Base-by-base conservation (phyloP, 1,284 basidiomycete genomes). In the Leccinum subrobustum region DNA sequence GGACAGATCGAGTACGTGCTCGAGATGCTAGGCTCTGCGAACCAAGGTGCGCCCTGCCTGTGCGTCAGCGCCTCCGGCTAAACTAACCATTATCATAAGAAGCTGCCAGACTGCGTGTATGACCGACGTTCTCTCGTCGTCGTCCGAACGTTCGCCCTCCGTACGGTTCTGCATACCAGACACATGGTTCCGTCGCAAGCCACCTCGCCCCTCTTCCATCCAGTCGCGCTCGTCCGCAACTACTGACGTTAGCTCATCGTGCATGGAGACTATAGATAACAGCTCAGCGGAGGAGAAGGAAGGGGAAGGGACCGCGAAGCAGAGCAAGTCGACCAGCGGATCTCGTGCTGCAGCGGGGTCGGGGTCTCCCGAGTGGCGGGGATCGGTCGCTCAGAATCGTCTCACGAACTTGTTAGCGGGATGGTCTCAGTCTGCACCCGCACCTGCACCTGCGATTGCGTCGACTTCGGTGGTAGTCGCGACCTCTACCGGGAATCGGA, bases 141-240 rank as follows among this genome's bases (percentile, higher is more conserved):
- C 20, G n/a, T 64, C 27, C 6, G 60, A 56, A 5, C 25, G 31
- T 54, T 75, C 68, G 18, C 80, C 79, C 16, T 64, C 61, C 4
- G 83, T 88, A 68, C 79, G 81, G 33, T 81, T 91, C 60, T 89
- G 86, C 64, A 83, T 92, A 11, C 90, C 90, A 1, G 88, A 91
- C 53, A 86, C 89, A 71, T 92, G 90, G 90, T 92, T 87, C 71
- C 84, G 87, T 54, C 82, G 89, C 83, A 35, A 88, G 39, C 39
- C 39, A 60, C 81, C 85, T 16, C 81, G 84, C 29, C 67, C 80
- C 0, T 79, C 82, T 9, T 78, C 79, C 14, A 69, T 76, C 7
- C 82, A 79, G 4, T 69, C 77, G 25, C 78, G 78, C 52, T 81
- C 83, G 12, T 84, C 83, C 2, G 80, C 85, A 33, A 75, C 78